A percentile compares a stretch with the other conserved stretches of the same genome.
Evolutionary conservation across 768 basidiomycete genomes (phyloP).

Genomic region (Tylopilus sp.): DNA sequence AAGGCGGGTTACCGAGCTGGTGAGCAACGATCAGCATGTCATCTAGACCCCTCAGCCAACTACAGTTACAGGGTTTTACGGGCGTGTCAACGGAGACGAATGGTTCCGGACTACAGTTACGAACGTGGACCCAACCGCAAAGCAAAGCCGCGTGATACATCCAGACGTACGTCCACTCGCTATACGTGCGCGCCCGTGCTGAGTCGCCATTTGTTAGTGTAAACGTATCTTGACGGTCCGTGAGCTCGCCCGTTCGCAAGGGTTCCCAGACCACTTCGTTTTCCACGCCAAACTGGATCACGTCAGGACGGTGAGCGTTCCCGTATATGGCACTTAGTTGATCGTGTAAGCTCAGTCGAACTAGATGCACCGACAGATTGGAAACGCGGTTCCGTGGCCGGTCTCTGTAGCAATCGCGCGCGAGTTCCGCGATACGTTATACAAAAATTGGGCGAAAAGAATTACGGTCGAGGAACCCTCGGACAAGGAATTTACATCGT

Average conservation of each 20-base stretch:
- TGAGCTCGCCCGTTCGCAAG: conserved; percentile 77
- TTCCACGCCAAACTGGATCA: conserved; percentile 53
- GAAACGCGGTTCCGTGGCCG: conserved; percentile 74
- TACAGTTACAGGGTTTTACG: conserved; percentile 45
- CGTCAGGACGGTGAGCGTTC: conserved; percentile 54
- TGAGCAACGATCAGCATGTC: conserved; percentile 17
- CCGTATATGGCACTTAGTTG: neutral
- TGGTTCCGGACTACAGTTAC: conserved; percentile 76
- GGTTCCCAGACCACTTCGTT: conserved; percentile 72
- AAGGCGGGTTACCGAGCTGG: conserved; percentile 50
- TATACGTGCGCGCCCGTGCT: neutral
- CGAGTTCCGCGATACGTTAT: conserved; percentile 50
- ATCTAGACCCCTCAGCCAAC: neutral
- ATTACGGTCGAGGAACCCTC: conserved; percentile 21
- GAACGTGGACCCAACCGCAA: conserved; percentile 75
- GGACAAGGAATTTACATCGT: conserved; percentile 30
- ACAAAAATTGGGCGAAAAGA: conserved; percentile 46
- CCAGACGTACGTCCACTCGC: conserved; percentile 48
- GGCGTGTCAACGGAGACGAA: conserved; percentile 50
- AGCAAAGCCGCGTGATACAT: conserved; percentile 67
- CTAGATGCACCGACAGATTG: conserved; percentile 79
- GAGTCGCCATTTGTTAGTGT: conserved; percentile 41
- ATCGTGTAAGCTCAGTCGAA: conserved; percentile 1
- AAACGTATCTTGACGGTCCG: conserved; percentile 70
- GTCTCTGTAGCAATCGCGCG: conserved; percentile 62